phyloP scores from a whole-genome alignment of 768 basidiomycete species.

The Tulasnella sp. region DNA sequence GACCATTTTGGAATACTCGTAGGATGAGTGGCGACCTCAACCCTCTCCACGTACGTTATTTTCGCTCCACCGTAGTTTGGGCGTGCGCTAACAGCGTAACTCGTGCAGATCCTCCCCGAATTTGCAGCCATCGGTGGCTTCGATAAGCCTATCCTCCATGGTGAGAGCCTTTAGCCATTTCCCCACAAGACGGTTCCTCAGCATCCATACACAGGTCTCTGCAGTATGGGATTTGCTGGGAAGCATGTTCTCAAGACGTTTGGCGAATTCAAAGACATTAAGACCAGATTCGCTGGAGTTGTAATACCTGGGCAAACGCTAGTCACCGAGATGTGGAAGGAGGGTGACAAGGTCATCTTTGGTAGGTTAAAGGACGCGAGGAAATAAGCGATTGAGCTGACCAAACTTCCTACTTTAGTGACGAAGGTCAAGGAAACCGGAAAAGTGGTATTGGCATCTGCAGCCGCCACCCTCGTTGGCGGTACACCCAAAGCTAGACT shows the following conservation, averaged over 20 bases:
- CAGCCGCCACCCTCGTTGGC: constrained; percentile 69
- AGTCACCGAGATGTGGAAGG: constrained; percentile 98
- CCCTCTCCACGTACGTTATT: constrained; percentile 70
- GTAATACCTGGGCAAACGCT: constrained; percentile 96
- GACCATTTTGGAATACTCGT: background rate
- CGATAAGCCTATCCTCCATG: constrained; percentile 82
- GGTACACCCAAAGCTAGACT: constrained; percentile 46
- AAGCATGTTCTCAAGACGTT: constrained; percentile 89
- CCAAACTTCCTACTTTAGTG: constrained; percentile 44
- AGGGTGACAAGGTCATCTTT: constrained; percentile 85
- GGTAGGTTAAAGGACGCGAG: constrained; percentile 50
- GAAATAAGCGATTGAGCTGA: constrained; percentile 2
- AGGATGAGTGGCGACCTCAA: constrained; percentile 90
- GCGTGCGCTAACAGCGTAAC: background rate
- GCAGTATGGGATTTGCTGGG: constrained; percentile 86
- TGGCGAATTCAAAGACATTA: constrained; percentile 87
- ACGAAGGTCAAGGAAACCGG: constrained; percentile 86
- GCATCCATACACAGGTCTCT: constrained; percentile 53
- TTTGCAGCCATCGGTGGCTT: constrained; percentile 96
- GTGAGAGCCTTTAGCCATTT: constrained; percentile 35
- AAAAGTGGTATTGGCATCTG: constrained; percentile 65
- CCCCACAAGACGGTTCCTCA: constrained; percentile 1
- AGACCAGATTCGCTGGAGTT: constrained; percentile 90
- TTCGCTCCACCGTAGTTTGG: background rate
- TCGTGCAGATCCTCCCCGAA: constrained; percentile 73